Percentiles rank a stretch among this genome's conserved stretches.
These are phyloP conservation scores for Fusarium sp. DNA, from an alignment of 2,329 filamentous ascomycete genomes.

Conservation along the genomic window DNA sequence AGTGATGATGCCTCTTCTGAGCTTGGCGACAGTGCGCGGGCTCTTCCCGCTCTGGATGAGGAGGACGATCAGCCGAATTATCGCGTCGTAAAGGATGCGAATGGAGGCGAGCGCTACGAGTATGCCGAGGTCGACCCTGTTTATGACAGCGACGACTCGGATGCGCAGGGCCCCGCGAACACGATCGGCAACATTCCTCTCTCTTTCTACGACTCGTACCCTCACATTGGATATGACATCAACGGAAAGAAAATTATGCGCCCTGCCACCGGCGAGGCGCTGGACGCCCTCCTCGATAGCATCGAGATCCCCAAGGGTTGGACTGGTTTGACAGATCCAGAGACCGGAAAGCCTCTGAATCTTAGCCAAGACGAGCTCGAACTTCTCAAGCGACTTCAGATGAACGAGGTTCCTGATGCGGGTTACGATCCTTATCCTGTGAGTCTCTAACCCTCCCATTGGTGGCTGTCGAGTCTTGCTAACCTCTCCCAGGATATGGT, in stretches of 20 bases:
- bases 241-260: constrained; percentile 98
- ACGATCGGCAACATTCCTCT: constrained; percentile 96
- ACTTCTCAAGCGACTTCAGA: constrained; percentile 86
- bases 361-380: constrained; percentile 89
- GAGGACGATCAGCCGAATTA: constrained; percentile 59
- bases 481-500: constrained; percentile 73
- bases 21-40: constrained; percentile 47
- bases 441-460: constrained; percentile 44
- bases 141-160: constrained; percentile 96
- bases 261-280: constrained; percentile 90
- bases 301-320: constrained; percentile 98
- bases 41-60: constrained; percentile 46
- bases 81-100: constrained; percentile 79
- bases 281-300: constrained; percentile 93
- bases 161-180: constrained; percentile 81
- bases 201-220: constrained; percentile 96
- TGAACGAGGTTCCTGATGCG: constrained; percentile 87
- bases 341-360: constrained; percentile 91
- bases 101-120: constrained; percentile 89
- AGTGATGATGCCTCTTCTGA: constrained; percentile 45
- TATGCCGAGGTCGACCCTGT: constrained; percentile 94
- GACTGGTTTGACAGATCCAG: constrained; percentile 94
- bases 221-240: constrained; percentile 98
- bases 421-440: constrained; percentile 93
- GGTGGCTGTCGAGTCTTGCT: background rate